phyloP scores from a whole-genome alignment of 192 early-diverging fungal species.

The Coemansia sp. region DNA sequence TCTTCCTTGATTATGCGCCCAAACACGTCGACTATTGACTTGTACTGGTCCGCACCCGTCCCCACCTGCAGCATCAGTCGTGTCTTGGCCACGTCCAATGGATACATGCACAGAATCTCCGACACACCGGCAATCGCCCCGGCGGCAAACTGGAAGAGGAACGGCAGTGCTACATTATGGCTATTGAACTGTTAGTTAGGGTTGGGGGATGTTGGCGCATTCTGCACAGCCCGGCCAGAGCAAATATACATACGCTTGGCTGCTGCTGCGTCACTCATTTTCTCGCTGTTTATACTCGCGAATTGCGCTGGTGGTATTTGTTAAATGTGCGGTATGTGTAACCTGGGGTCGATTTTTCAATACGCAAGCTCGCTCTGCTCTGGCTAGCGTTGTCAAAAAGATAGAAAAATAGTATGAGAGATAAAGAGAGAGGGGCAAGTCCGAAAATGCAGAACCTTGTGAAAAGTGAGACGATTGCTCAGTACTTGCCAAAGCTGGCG shows the following conservation, averaged over 20 bases:
- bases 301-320: not conserved
- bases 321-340: no score
- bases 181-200: not conserved
- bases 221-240: not conserved
- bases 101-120: constrained; percentile 96
- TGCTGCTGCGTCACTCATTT: constrained; percentile 7
- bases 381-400: not conserved
- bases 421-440: not conserved
- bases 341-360: no score
- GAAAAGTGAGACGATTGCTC: constrained; percentile 1
- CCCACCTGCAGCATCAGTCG: constrained; percentile 84
- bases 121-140: constrained; percentile 79
- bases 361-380: not conserved
- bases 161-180: constrained; percentile 61
- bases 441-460: not conserved
- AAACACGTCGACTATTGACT: constrained; percentile 65
- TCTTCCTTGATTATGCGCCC: constrained; percentile 66
- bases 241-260: constrained; percentile 3
- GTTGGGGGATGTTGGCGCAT: not conserved
- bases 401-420: constrained; percentile 1
- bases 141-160: constrained; percentile 74
- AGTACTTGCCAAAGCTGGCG: not conserved
- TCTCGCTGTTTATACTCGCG: not conserved
- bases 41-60: constrained; percentile 56
- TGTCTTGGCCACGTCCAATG: constrained; percentile 94